Evolutionary conservation across 2,329 filamentous ascomycete species (phyloP), one percentile per base, ranked within the genome.

Genomic region (Blastomyces percursus): DNA sequence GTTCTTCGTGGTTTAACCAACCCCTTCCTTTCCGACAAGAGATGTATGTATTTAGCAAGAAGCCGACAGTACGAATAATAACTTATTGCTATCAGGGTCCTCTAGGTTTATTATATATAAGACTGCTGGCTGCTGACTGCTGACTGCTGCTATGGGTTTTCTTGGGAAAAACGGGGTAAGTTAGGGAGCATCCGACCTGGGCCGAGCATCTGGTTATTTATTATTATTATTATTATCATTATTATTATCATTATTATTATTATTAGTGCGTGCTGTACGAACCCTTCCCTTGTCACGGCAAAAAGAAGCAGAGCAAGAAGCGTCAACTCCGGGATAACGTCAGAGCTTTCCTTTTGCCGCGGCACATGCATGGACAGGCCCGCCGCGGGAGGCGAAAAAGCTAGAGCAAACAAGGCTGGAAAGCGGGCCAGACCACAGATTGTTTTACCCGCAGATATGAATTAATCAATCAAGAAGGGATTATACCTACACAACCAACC

Each of bases 161-260:
- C n/a, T 46, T 21, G 14, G 16, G 16, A 51, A 51, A 51, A 52
- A 52, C 7, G 21, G 27, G 8, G 16, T 4, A 21, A 16, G 4
- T 51, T 24, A 52, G 14, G 14, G 27, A 52, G 50, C 14, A 16
- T 44, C 55, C 35, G 55, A 58, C 21, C 27, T 60, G 58, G 58
- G 58, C 58, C 58, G 58, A 60, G 24, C 16, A 50, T 58, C 35
- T 58, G 55, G 55, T 58, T n/a, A 58, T 44, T 58, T 58, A 58
- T 58, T 57, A 30, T 30, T 30, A 30, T 30, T 30, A 30, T 30
- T 30, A 30, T 30, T 30, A 30, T 30, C 8, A 5, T 8, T 32
- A 32, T 7, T 7, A 4, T 5, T n/a, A n/a, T n/a, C n/a, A n/a
- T n/a, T n/a, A n/a, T n/a, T n/a, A n/a, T n/a, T n/a, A n/a, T n/a